phyloP scores from a whole-genome alignment of 2,329 filamentous ascomycete genomes.

The Huntiella decipiens region DNA sequence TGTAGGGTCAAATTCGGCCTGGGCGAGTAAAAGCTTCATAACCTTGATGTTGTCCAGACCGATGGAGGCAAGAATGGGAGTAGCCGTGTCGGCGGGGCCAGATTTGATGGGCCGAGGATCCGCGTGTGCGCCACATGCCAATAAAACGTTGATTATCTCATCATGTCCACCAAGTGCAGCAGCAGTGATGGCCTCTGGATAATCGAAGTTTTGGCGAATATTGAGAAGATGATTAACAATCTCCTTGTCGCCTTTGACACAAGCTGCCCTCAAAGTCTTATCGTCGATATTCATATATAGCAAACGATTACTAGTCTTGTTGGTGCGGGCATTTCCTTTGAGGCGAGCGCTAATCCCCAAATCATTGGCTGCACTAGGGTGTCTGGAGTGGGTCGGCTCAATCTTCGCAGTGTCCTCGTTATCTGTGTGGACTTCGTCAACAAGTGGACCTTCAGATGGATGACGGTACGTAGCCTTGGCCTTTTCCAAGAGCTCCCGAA shows the following conservation, averaged over 20 bases:
- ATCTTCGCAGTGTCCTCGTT: constrained; percentile 29
- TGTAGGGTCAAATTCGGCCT: constrained; percentile 65
- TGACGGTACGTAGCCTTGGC: constrained; percentile 9
- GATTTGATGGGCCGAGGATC: constrained; percentile 49
- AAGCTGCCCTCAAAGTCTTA: constrained; percentile 40
- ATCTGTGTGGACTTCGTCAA: constrained; percentile 16
- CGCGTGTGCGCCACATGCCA: constrained; percentile 47
- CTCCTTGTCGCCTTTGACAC: constrained; percentile 40
- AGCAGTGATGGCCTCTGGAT: constrained; percentile 74
- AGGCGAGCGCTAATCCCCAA: constrained; percentile 24
- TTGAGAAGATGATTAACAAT: constrained; percentile 42
- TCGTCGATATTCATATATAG: constrained; percentile 45
- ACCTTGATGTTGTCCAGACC: constrained; percentile 75
- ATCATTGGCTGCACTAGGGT: constrained; percentile 18
- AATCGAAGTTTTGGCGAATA: constrained; percentile 42
- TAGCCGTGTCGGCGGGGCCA: constrained; percentile 52
- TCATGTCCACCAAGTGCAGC: constrained; percentile 85
- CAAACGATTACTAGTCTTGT: constrained; percentile 44
- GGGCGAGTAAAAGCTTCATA: constrained; percentile 58
- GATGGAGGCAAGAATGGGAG: constrained; percentile 86
- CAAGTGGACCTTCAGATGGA: constrained; percentile 8
- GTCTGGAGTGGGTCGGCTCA: constrained; percentile 22
- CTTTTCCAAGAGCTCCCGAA: constrained; percentile 34
- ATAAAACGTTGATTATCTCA: constrained; percentile 60
- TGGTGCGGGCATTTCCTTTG: constrained; percentile 36